phyloP scores from a whole-genome alignment of 2,329 filamentous ascomycete genomes.

The Teratosphaeriaceae sp. region DNA sequence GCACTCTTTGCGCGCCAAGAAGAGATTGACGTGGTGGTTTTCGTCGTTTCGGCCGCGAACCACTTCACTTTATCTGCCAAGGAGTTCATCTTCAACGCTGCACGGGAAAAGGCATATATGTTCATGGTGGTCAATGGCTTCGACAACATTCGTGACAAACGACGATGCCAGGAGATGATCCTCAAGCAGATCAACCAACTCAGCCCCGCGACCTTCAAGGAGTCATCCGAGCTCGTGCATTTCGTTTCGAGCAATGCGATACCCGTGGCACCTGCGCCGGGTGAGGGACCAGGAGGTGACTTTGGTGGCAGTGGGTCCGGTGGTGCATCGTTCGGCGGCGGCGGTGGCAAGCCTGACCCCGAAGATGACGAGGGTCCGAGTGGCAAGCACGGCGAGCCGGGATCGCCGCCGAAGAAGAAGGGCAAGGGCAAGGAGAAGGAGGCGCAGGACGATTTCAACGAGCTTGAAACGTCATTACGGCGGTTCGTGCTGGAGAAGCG shows the following conservation, averaged over 20 bases:
- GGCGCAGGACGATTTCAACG: conserved; percentile 83
- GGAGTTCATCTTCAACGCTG: conserved; percentile 94
- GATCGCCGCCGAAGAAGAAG: conserved; percentile 48
- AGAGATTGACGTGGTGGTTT: conserved; percentile 97
- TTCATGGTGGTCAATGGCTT: conserved; percentile 99
- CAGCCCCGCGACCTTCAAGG: conserved; percentile 91
- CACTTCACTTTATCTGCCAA: conserved; percentile 97
- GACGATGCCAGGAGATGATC: conserved; percentile 86
- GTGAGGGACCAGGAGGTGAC: conserved; percentile 32
- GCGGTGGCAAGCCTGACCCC: conserved; percentile 21
- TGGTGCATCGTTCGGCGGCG: conserved; percentile 34
- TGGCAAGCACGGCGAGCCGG: conserved; percentile 45
- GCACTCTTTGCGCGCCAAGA: conserved; percentile 96
- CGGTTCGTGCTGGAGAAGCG: conserved; percentile 95
- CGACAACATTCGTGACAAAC: conserved; percentile 87
- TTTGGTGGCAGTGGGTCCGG: conserved; percentile 25
- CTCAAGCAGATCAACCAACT: conserved; percentile 79
- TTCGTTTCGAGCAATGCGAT: conserved; percentile 98
- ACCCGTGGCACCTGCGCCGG: conserved; percentile 60
- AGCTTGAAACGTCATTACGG: conserved; percentile 78
- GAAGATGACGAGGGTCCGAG: conserved; percentile 49
- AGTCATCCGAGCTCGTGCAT: conserved; percentile 86
- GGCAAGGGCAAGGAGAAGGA: conserved; percentile 72
- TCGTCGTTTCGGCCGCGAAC: conserved; percentile 94
- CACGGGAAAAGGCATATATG: conserved; percentile 94